Percentiles rank a stretch among this genome's conserved stretches.
Conservation (phyloP, 805 yeast genomes). For the Ogataea paradorogensis region DNA sequence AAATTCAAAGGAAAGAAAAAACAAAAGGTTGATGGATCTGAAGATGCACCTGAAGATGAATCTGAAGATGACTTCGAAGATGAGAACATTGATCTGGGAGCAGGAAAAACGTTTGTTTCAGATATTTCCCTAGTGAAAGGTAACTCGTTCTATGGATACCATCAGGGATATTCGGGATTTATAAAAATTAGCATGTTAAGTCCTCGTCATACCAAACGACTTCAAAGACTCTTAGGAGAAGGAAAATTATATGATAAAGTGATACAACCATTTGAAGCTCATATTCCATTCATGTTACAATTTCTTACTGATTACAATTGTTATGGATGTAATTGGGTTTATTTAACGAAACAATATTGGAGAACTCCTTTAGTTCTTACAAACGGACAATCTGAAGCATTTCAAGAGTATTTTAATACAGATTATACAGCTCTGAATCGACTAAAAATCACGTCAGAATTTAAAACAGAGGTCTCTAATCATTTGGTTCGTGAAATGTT, state of each 20-base stretch:
- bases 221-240: conserved; percentile 46
- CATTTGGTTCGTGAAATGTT: conserved; percentile 12
- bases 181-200: conserved; percentile 67
- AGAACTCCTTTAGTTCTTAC: conserved; percentile 48
- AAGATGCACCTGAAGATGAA: conserved; percentile 12
- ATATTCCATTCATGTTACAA: conserved; percentile 73
- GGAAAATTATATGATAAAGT: conserved; percentile 40
- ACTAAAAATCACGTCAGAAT: conserved; percentile 30
- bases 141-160: conserved; percentile 81
- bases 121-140: conserved; percentile 67
- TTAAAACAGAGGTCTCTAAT: conserved; percentile 33
- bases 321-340: conserved; percentile 80
- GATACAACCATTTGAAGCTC: conserved; percentile 69
- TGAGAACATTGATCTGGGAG: conserved; percentile 9
- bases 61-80: conserved; percentile 15
- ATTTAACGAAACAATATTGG: conserved; percentile 45
- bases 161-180: conserved; percentile 58
- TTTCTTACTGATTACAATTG: conserved; percentile 80
- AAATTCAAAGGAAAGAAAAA: conserved; percentile 7
- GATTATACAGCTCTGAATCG: conserved; percentile 23
- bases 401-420: conserved; percentile 25
- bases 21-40: conserved; percentile 7
- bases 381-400: conserved; percentile 7
- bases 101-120: conserved; percentile 44
- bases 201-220: conserved; percentile 55